Evolutionary conservation across 495 filamentous ascomycete species (phyloP).

Genomic region (Neurospora sp.): DNA sequence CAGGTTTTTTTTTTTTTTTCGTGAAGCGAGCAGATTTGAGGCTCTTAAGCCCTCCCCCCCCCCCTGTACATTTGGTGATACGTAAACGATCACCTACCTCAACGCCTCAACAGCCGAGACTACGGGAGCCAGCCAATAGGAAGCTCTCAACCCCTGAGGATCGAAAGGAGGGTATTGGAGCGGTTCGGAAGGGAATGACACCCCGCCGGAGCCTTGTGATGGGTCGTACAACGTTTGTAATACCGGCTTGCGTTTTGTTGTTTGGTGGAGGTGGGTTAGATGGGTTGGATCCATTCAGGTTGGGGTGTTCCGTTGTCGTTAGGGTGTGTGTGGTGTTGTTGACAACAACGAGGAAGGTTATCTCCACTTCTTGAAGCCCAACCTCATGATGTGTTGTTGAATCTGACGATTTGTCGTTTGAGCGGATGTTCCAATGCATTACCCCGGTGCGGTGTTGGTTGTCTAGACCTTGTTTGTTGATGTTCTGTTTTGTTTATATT

Average conservation of each 20-base stretch:
- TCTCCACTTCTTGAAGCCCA: background rate
- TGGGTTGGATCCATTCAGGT: too few species aligned
- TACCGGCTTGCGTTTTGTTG: background rate
- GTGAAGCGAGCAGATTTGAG: background rate
- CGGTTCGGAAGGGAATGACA: background rate
- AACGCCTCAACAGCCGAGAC: background rate
- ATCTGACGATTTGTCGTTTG: background rate
- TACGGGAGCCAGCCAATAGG: background rate
- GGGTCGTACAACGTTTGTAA: background rate
- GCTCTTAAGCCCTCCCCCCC: background rate
- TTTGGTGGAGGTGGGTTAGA: too few species aligned
- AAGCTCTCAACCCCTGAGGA: background rate
- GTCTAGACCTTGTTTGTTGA: background rate
- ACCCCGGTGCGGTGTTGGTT: background rate
- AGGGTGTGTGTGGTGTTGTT: background rate
- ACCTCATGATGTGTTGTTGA: background rate
- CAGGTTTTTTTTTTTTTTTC: background rate
- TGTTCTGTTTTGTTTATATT: background rate
- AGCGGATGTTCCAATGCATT: background rate
- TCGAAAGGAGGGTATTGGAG: background rate
- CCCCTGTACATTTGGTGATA: background rate
- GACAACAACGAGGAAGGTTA: background rate
- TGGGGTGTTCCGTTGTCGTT: too few species aligned
- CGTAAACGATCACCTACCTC: background rate
- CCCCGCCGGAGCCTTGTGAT: background rate